phyloP scores from a whole-genome alignment of 2,329 filamentous ascomycete species.

The Zalaria sp. region DNA sequence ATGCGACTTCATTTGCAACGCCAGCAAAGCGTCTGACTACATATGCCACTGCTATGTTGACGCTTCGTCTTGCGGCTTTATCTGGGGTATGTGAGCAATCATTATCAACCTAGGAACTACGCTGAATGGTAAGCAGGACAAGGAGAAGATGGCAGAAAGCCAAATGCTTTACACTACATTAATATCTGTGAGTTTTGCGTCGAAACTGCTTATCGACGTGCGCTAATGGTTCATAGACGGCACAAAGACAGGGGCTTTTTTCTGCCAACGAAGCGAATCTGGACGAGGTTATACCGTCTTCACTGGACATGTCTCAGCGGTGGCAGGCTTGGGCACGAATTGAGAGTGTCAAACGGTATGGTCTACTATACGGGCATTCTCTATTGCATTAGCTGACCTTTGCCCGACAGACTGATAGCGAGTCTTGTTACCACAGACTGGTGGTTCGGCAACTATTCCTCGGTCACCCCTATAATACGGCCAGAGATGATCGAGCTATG shows the following conservation, averaged over 20 bases:
- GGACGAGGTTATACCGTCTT: slow-evolving; percentile 20
- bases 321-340: slow-evolving; percentile 41
- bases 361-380: background rate
- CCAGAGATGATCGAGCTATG: slow-evolving; percentile 7
- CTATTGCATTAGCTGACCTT: no score
- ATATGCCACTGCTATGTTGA: slow-evolving; percentile 32
- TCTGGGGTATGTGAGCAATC: slow-evolving; percentile 26
- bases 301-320: slow-evolving; percentile 25
- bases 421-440: slow-evolving; percentile 7
- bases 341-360: slow-evolving; percentile 34
- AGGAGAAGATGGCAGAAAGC: slow-evolving; percentile 30
- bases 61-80: slow-evolving; percentile 35
- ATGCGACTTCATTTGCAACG: slow-evolving; percentile 24
- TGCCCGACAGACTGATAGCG: slow-evolving; percentile 2
- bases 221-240: slow-evolving; percentile 19
- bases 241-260: slow-evolving; percentile 37
- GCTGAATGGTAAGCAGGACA: slow-evolving; percentile 13
- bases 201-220: background rate
- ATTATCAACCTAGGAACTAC: background rate
- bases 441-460: slow-evolving; percentile 8
- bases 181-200: slow-evolving; percentile 23
- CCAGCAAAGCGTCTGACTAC: slow-evolving; percentile 30
- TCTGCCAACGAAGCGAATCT: slow-evolving; percentile 32
- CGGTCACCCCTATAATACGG: slow-evolving; percentile 4
- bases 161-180: slow-evolving; percentile 38